Conservation (phyloP, 352 stramenopile species). For the Phytopythium oedochilum region DNA sequence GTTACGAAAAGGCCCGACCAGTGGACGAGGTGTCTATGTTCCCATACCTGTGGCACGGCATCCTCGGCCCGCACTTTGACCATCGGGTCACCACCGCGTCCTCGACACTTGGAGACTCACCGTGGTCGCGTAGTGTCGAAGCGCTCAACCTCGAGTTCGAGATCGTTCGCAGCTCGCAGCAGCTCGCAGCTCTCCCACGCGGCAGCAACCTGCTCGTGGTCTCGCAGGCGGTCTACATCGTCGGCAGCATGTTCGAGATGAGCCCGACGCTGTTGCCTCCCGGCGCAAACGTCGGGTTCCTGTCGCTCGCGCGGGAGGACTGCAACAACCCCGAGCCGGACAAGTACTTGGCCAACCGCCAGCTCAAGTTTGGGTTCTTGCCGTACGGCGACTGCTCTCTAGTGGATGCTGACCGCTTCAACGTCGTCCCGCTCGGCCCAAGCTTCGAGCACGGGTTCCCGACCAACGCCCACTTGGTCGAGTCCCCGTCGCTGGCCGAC, state of each 20-base stretch:
- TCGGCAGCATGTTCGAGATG: slow-evolving; percentile 18
- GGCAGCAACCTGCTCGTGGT: slow-evolving; percentile 38
- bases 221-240: slow-evolving; percentile 26
- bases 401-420: slow-evolving; percentile 47
- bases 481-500: slow-evolving; percentile 9
- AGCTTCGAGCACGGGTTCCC: slow-evolving; percentile 66
- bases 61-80: slow-evolving; percentile 43
- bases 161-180: slow-evolving; percentile 29
- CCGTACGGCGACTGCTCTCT: slow-evolving; percentile 62
- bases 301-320: slow-evolving; percentile 44
- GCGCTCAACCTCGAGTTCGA: slow-evolving; percentile 28
- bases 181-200: slow-evolving; percentile 23
- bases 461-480: slow-evolving; percentile 34
- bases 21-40: slow-evolving; percentile 52
- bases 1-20: slow-evolving; percentile 31
- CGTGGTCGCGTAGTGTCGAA: slow-evolving; percentile 22
- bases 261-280: slow-evolving; percentile 11
- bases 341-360: slow-evolving; percentile 16
- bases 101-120: neutral
- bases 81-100: slow-evolving; percentile 10
- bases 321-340: slow-evolving; percentile 44
- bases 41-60: slow-evolving; percentile 54
- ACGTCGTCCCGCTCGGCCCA: slow-evolving; percentile 36
- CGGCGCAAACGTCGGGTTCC: slow-evolving; percentile 30
- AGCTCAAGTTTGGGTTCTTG: slow-evolving; percentile 47